phyloP scores from a whole-genome alignment of 1,139 yeast genomes.

The Geotrichum macrosporum region DNA sequence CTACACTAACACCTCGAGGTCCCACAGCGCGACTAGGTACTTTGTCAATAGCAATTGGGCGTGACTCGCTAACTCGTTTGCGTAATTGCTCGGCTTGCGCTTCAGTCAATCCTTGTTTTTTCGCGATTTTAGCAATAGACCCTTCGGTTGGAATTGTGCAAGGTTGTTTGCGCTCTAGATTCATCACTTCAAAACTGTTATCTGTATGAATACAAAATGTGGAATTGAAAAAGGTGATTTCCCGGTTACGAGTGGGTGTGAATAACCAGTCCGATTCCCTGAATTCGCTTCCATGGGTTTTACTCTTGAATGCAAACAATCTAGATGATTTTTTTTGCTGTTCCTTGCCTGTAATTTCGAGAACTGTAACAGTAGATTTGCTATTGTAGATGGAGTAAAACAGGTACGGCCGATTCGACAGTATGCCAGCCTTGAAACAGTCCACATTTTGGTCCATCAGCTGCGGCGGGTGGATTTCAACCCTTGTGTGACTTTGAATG shows the following conservation, averaged over 20 bases:
- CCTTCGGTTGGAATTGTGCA: conserved; percentile 2
- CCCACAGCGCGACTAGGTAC: neutral
- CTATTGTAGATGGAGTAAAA: conserved; percentile 11
- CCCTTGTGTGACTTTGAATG: conserved; percentile 6
- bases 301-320: conserved; percentile 4
- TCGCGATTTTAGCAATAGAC: conserved; percentile 1
- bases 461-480: conserved; percentile 13
- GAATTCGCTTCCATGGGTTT: conserved; percentile 4
- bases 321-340: conserved; percentile 4
- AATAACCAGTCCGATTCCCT: conserved; percentile 13
- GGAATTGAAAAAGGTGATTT: conserved; percentile 16
- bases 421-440: conserved; percentile 18
- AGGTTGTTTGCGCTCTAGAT: conserved; percentile 7
- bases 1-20: neutral
- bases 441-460: conserved; percentile 12
- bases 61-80: conserved; percentile 1
- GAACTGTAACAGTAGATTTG: conserved; percentile 15
- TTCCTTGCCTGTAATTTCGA: conserved; percentile 2
- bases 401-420: conserved; percentile 13
- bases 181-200: conserved; percentile 16
- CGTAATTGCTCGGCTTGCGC: conserved; percentile 7
- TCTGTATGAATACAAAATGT: conserved; percentile 19
- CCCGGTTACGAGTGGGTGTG: conserved; percentile 16
- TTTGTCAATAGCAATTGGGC: conserved; percentile 12
- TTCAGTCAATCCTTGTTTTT: conserved; percentile 1